These are phyloP conservation scores for Pestalotiopsis fici DNA, from an alignment of 2,329 filamentous ascomycete species.

Conservation along the genomic window DNA sequence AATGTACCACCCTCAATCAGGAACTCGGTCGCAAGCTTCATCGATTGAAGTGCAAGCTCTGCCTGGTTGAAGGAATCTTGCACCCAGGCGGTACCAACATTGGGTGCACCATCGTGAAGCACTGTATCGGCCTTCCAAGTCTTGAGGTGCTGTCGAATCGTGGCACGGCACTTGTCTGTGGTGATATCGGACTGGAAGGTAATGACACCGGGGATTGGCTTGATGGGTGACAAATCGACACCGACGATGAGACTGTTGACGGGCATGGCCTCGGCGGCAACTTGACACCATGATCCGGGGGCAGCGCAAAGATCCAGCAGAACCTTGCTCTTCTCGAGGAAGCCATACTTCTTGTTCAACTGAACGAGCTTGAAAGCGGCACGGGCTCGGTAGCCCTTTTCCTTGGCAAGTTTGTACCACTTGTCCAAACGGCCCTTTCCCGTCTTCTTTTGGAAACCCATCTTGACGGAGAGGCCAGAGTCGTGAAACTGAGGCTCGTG, in stretches of 20 bases:
- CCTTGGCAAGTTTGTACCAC: conserved; percentile 98
- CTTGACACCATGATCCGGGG: conserved; percentile 96
- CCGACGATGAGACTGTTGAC: conserved; percentile 86
- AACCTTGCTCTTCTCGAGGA: conserved; percentile 95
- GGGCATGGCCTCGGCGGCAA: conserved; percentile 94
- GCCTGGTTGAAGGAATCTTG: conserved; percentile 99
- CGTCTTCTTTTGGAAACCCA: conserved; percentile 99
- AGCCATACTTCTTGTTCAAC: conserved; percentile 98
- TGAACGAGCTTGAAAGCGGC: conserved; percentile 98
- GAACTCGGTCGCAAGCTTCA: conserved; percentile 95
- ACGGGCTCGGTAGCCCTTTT: conserved; percentile 94
- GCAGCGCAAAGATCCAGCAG: conserved; percentile 96
- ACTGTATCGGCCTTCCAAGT: conserved; percentile 96
- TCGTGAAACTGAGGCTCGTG: neutral
- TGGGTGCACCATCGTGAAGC: conserved; percentile 94
- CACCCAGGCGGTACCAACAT: conserved; percentile 96
- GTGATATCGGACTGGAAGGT: conserved; percentile 98
- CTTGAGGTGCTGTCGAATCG: conserved; percentile 86
- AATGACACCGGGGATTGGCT: conserved; percentile 90
- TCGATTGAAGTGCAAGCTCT: conserved; percentile 83
- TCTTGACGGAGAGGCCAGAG: conserved; percentile 35
- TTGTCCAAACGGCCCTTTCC: conserved; percentile 98
- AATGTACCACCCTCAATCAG: conserved; percentile 87
- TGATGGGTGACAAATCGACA: conserved; percentile 93
- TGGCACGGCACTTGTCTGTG: conserved; percentile 91